These are phyloP conservation scores for Dothistroma pini DNA, from an alignment of 2,329 filamentous ascomycete genomes.

Conservation along the genomic window DNA sequence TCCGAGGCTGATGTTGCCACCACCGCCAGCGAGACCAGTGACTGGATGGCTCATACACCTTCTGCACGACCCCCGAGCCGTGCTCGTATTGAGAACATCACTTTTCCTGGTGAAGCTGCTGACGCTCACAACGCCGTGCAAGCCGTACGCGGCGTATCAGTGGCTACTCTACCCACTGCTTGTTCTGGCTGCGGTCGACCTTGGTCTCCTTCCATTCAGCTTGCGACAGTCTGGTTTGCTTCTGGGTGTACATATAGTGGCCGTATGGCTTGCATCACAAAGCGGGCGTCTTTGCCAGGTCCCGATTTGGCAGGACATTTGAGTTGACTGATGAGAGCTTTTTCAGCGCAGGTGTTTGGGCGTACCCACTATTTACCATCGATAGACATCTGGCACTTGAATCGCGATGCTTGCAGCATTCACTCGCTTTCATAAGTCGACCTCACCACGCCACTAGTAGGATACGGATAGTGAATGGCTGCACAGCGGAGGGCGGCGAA, in stretches of 20 bases:
- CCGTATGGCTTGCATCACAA: constrained; percentile 39
- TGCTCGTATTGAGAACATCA: constrained; percentile 48
- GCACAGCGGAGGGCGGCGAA: not conserved
- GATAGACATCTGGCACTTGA: not conserved
- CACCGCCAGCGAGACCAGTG: constrained; percentile 30
- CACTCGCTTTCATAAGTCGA: not conserved
- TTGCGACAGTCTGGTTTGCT: constrained; percentile 40
- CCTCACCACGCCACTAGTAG: no score
- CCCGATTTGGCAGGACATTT: constrained; percentile 20
- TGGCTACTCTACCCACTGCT: constrained; percentile 66
- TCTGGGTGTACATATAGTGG: constrained; percentile 46
- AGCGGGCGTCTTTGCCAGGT: constrained; percentile 19
- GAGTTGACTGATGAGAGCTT: not conserved
- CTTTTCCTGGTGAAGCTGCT: constrained; percentile 68
- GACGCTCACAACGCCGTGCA: constrained; percentile 64
- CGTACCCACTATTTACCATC: not conserved
- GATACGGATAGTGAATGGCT: not conserved
- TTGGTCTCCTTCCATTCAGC: constrained; percentile 38
- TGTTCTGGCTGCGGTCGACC: constrained; percentile 63
- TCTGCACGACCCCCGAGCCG: constrained; percentile 33
- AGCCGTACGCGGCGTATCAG: constrained; percentile 64
- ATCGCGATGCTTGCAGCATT: no score
- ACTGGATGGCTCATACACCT: constrained; percentile 33
- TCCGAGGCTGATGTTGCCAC: constrained; percentile 36
- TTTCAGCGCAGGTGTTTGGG: not conserved